Percentiles rank a stretch among this genome's conserved stretches.
phyloP scores from a whole-genome alignment of 2,329 filamentous ascomycete species.

The Nemania serpens region DNA sequence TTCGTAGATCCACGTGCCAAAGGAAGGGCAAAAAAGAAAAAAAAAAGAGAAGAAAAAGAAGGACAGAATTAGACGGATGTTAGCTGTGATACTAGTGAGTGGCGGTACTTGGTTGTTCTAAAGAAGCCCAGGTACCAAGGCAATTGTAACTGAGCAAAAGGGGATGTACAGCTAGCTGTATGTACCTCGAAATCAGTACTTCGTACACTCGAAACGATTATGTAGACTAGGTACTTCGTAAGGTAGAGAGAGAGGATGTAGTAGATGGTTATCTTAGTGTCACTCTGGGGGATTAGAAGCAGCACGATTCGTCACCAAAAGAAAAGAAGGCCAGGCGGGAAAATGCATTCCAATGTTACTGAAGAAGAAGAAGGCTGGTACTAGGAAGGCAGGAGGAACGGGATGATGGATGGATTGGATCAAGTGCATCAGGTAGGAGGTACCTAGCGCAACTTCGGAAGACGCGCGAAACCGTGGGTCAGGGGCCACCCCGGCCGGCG shows the following conservation, averaged over 20 bases:
- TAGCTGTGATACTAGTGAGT: conserved; percentile 6
- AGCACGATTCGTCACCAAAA: conserved; percentile 13
- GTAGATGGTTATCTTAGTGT: conserved; percentile 13
- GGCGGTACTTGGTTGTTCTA: conserved; percentile 21
- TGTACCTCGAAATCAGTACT: conserved; percentile 11
- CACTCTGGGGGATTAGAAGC: conserved; percentile 5
- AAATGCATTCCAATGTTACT: conserved; percentile 16
- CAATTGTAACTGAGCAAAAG: conserved; percentile 3
- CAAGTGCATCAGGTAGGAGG: conserved; percentile 20
- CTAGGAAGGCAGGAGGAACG: conserved; percentile 24
- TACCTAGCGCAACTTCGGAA: not conserved
- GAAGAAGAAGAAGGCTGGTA: conserved; percentile 14
- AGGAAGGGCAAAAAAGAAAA: too few relatives aligned
- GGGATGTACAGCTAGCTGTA: conserved; percentile 10
- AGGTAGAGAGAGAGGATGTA: conserved; percentile 6
- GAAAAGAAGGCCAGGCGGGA: conserved; percentile 19
- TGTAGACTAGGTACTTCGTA: conserved; percentile 6
- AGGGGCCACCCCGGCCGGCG: conserved; percentile 15
- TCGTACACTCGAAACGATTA: conserved; percentile 16
- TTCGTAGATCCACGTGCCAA: conserved; percentile 22
- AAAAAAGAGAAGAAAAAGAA: not conserved
- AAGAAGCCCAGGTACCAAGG: conserved; percentile 9
- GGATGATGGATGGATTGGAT: conserved; percentile 20
- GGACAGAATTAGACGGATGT: conserved; percentile 18
- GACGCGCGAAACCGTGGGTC: conserved; percentile 19